Evolutionary conservation across 2,329 filamentous ascomycete species (phyloP), one percentile per base, ranked within the genome.

Genomic region (Falciphora oryzae): DNA sequence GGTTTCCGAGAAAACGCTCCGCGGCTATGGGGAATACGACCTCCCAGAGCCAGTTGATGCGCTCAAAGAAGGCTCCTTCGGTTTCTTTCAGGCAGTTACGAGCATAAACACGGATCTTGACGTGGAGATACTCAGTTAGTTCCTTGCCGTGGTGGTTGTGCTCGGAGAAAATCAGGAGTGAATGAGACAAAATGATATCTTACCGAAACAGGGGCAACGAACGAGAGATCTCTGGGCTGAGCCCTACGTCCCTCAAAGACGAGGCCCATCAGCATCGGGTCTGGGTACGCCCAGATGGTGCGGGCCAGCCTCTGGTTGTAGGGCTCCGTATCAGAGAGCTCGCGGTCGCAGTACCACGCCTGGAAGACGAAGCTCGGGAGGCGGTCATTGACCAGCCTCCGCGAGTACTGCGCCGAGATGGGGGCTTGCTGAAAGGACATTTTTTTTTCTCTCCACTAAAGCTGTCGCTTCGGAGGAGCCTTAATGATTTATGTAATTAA

Each of bases 31-130:
- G 44, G 44, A 53, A 53, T 7, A 53, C 44, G 44, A 53, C 44
- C 44, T 53, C 44, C 44, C 44, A 53, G 44, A 53, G 44, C 44
- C 44, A 53, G 44, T 53, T 53, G 18, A 53, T 53, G 44, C 44
- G 44, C 22, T 53, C 44, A 11, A n/a, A 53, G 44, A 53, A 53
- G 44, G 44, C 44, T 2, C 44, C 44, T 22, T 53, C 44, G 44
- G 18, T 53, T 53, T 53, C 44, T 11, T 53, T 53, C 22, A 53
- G 44, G 44, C 44, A 53, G 44, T 53, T 53, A 11, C 44, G 44
- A 11, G 44, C 44, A 53, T 53, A 53, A 22, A 53, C 44, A 6
- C n/a, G 44, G 44, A 53, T 53, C 44, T 53, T 8, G 22, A 7
- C 18, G 22, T 11, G 44, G 44, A n/a, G 8, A 22, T 6, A 16